A percentile compares a stretch with the other conserved stretches of the same genome.
These are phyloP conservation scores for Quercus glauca DNA, from an alignment of 306 rosid species.

Conservation along the genomic window DNA sequence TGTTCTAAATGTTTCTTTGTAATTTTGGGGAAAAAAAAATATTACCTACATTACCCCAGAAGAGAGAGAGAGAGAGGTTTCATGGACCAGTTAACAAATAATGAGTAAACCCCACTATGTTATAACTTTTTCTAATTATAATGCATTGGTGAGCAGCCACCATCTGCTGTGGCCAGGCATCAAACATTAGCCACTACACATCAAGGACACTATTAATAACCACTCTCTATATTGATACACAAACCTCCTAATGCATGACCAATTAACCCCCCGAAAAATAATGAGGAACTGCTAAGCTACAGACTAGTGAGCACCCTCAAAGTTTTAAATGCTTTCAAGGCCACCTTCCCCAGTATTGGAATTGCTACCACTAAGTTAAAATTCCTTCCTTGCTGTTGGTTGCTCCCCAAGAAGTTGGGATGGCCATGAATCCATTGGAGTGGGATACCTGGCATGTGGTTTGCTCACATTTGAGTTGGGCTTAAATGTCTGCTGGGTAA, in stretches of 20 bases:
- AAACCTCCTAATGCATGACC: background rate
- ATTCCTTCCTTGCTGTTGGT: constrained; percentile 33
- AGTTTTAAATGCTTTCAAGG: constrained; percentile 14
- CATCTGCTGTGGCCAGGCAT: background rate
- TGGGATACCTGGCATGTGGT: constrained; percentile 97
- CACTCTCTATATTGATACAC: background rate
- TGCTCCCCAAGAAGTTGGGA: constrained; percentile 63
- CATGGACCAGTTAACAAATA: background rate
- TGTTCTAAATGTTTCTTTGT: too few relatives aligned
- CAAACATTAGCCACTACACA: background rate
- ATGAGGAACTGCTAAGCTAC: constrained; percentile 3
- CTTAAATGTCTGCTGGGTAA: constrained; percentile 30
- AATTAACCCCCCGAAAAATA: background rate
- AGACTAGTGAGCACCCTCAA: background rate
- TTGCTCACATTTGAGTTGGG: constrained; percentile 54
- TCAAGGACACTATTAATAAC: background rate
- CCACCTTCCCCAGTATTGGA: constrained; percentile 7
- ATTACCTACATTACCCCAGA: too few relatives aligned
- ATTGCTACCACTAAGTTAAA: constrained; percentile 4
- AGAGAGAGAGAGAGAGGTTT: background rate
- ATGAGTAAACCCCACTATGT: background rate
- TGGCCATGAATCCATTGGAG: constrained; percentile 83
- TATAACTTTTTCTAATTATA: background rate
- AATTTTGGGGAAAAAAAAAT: too few relatives aligned
- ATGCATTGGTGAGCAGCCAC: background rate